Base-by-base conservation (phyloP, 2,329 filamentous ascomycete genomes). In the Dactylellina leptospora region DNA sequence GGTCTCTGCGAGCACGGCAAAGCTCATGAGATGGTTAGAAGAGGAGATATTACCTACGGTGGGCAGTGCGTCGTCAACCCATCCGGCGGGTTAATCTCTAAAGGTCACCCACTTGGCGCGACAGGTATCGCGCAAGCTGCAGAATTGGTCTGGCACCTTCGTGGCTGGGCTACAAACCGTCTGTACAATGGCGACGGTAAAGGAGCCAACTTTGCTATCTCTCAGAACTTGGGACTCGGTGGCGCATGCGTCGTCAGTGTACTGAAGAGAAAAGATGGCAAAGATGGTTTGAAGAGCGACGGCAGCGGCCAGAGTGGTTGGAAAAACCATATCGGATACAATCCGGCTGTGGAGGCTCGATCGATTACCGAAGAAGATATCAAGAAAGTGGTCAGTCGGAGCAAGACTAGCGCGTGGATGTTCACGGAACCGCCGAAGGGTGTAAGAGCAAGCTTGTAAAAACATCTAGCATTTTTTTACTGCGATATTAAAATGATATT, bases 81-180 rank as follows among this genome's bases (percentile, higher is more conserved):
- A 0, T 96, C 91, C 0, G 95, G 93, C 44, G 95, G 95, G 0
- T 85, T 97, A 63, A 97, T 97, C 78, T 95, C 90, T 74, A 97
- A 97, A 83, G 95, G 93, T 40, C 93, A 97, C 80, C 93, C 95
- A 0, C 87, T 97, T 2, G 93, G 93, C 30, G 93, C 93, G 0
- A 96, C 92, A 0, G 93, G 95, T n/a, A 85, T 97, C 56, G 95
- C 93, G 10, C 93, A 97, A 82, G 97, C 93, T 79, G 91, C 93
- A 3, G 93, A 97, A 82, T 83, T 97, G 10, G 90, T 96, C 25
- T 97, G 93, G 93, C 93, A 97, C 78, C 84, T 97, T 76, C 87
- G 93, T 75, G 93, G 93, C 10, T 97, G 93, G 93, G 93, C 93
- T 18, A 96, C 95, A 81, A 97, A 97, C 83, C 85, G 93, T 40